Conservation (phyloP, 371 early-diverging fungal genomes). For the Lichtheimia ornata region DNA sequence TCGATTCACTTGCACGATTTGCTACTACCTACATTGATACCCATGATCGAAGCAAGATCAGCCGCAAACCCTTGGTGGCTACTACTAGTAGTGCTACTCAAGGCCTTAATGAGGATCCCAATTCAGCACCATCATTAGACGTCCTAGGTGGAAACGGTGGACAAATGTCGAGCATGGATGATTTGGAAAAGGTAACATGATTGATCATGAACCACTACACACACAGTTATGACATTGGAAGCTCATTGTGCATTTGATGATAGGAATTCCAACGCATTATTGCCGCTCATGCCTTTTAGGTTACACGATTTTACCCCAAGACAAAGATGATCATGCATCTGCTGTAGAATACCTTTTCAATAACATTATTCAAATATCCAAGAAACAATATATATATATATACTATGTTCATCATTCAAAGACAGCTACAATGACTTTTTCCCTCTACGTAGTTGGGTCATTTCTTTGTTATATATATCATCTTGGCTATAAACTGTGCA, state of each 20-base stretch:
- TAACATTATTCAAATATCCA: too few relatives aligned
- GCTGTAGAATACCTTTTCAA: too few relatives aligned
- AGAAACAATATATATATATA: too few relatives aligned
- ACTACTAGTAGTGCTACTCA: background rate
- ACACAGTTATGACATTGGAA: background rate
- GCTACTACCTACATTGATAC: conserved; percentile 16
- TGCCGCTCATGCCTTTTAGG: conserved; percentile 27
- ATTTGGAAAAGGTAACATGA: conserved; percentile 31
- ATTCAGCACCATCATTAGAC: conserved; percentile 6
- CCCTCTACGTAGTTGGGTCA: too few relatives aligned
- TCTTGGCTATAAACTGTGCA: too few relatives aligned
- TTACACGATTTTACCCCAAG: too few relatives aligned
- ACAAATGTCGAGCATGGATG: conserved; percentile 31
- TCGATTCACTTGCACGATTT: conserved; percentile 13
- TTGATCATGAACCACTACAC: background rate
- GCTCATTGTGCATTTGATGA: background rate
- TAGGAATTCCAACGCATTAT: conserved; percentile 44
- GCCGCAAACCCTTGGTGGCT: conserved; percentile 4
- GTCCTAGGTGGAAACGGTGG: conserved; percentile 5
- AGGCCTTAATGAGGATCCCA: background rate
- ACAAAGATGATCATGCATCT: too few relatives aligned
- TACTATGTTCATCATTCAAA: too few relatives aligned
- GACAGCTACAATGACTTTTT: too few relatives aligned
- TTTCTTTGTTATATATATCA: too few relatives aligned
- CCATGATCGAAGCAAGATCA: conserved; percentile 7